A percentile compares a stretch with the other conserved stretches of the same genome.
These are phyloP conservation scores for Fusarium miscanthi DNA, from an alignment of 2,329 filamentous ascomycete genomes.

Conservation along the genomic window DNA sequence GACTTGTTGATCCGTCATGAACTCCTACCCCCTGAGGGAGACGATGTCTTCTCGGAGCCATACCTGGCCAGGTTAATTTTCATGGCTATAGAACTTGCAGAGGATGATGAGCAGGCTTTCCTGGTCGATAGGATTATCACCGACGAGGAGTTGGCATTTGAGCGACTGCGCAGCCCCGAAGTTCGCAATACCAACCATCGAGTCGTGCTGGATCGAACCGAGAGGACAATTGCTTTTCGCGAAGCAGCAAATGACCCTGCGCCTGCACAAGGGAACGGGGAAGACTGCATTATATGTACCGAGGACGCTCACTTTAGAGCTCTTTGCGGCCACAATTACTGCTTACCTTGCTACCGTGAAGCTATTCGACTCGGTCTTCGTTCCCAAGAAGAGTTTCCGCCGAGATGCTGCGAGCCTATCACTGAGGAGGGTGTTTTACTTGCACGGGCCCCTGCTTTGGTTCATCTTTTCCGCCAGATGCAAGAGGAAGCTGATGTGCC, in stretches of 20 bases:
- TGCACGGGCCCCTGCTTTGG: slow-evolving; percentile 24
- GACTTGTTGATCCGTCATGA: slow-evolving; percentile 20
- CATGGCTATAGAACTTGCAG: slow-evolving; percentile 38
- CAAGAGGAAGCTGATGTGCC: slow-evolving; percentile 18
- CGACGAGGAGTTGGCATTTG: slow-evolving; percentile 35
- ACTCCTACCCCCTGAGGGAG: slow-evolving; percentile 3
- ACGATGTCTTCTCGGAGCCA: slow-evolving; percentile 11
- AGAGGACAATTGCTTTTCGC: slow-evolving; percentile 16
- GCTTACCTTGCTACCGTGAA: slow-evolving; percentile 33
- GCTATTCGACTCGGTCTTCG: slow-evolving; percentile 34
- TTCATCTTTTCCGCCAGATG: slow-evolving; percentile 38
- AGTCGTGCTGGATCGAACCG: slow-evolving; percentile 25
- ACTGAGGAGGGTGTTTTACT: slow-evolving; percentile 20
- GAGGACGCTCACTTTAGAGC: slow-evolving; percentile 6
- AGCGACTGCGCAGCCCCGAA: slow-evolving; percentile 23
- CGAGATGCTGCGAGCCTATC: slow-evolving; percentile 37
- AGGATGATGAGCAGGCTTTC: slow-evolving; percentile 28
- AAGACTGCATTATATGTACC: slow-evolving; percentile 36
- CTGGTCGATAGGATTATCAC: slow-evolving; percentile 38
- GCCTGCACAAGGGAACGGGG: background rate
- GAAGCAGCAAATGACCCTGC: background rate
- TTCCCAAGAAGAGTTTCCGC: slow-evolving; percentile 37
- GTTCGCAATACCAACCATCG: slow-evolving; percentile 22
- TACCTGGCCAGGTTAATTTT: slow-evolving; percentile 26
- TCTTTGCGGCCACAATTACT: slow-evolving; percentile 38